Percentiles rank a stretch among this genome's conserved stretches.
phyloP scores from a whole-genome alignment of 805 yeast species.

The Yarrowia sp. region DNA sequence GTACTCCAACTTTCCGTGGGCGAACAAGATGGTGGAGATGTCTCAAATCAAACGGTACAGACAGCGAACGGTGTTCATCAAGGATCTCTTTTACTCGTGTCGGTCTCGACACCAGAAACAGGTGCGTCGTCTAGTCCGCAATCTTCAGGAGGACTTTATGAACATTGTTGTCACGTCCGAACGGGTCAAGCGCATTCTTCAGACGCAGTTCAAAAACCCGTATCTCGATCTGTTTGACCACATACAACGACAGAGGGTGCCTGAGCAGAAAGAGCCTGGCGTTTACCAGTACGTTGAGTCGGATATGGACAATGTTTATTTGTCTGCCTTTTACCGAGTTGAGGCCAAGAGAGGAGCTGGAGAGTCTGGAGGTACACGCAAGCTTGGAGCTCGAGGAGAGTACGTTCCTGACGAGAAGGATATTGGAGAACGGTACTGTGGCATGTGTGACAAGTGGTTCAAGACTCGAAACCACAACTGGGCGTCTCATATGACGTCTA shows the following conservation, averaged over 20 bases:
- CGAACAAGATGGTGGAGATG: neutral
- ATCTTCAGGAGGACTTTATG: neutral
- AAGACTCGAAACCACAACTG: constrained; percentile 17
- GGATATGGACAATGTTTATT: neutral
- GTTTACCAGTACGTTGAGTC: neutral
- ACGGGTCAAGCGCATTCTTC: neutral
- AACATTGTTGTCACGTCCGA: neutral
- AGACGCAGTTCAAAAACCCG: neutral
- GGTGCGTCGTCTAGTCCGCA: neutral
- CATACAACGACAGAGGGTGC: neutral
- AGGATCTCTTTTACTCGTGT: neutral
- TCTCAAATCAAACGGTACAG: neutral
- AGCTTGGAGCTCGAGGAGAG: neutral
- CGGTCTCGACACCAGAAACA: neutral
- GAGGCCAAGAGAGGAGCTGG: neutral
- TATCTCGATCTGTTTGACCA: neutral
- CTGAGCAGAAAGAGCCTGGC: neutral
- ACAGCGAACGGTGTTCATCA: neutral
- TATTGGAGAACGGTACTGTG: constrained; percentile 20
- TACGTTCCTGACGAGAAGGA: constrained; percentile 1
- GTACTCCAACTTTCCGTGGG: neutral
- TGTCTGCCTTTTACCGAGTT: constrained; percentile 3
- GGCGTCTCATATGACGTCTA: constrained; percentile 5
- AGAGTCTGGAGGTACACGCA: neutral
- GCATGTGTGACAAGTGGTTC: neutral